Evolutionary conservation across 2,329 filamentous ascomycete species (phyloP).

Genomic region (Fusarium falciforme): DNA sequence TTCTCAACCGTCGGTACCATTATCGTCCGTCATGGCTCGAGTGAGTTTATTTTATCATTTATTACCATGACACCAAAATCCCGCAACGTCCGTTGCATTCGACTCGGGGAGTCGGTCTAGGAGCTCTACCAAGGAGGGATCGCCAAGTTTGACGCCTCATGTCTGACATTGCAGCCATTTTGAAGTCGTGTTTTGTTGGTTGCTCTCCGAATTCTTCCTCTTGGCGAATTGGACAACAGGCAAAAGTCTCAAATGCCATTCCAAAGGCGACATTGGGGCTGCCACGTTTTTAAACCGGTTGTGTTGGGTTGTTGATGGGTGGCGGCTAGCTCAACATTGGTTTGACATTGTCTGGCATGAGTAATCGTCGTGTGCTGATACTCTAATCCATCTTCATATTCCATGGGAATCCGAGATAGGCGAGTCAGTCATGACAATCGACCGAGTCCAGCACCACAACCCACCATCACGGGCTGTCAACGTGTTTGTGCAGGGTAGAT

Average conservation of each 20-base stretch:
- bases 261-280: constrained; percentile 5
- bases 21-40: constrained; percentile 3
- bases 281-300: constrained; percentile 2
- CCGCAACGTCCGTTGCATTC: constrained; percentile 19
- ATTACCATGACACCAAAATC: constrained; percentile 22
- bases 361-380: not conserved
- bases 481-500: constrained; percentile 30
- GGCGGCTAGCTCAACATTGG: not conserved
- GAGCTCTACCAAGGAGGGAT: constrained; percentile 1
- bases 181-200: not conserved
- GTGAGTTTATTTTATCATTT: not conserved
- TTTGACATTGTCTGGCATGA: not conserved
- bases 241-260: constrained; percentile 23
- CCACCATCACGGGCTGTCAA: constrained; percentile 6
- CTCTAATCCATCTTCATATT: not conserved
- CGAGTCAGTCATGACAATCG: not conserved
- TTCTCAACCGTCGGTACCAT: constrained; percentile 1
- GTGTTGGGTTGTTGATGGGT: not conserved
- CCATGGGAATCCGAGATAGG: not conserved
- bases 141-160: constrained; percentile 6
- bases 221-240: not conserved
- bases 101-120: constrained; percentile 8
- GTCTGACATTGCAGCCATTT: constrained; percentile 1
- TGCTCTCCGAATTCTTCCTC: not conserved
- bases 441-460: constrained; percentile 2